phyloP scores from a whole-genome alignment of 441 rosid species.

The Aleurites moluccanus region DNA sequence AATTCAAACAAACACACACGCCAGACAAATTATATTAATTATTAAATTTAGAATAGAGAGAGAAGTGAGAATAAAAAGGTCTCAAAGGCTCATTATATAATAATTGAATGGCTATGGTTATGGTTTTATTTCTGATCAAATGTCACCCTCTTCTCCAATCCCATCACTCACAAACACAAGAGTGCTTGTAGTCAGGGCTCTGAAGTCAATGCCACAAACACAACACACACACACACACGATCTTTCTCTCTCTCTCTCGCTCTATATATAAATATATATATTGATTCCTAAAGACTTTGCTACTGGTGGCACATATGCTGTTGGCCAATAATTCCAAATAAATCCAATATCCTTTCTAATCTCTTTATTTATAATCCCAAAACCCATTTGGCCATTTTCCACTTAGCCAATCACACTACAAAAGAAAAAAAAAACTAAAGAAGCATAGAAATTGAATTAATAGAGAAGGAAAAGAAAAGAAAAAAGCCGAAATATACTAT shows the following conservation, averaged over 20 bases:
- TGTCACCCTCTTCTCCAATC: slow-evolving; percentile 38
- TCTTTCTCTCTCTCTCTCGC: no score
- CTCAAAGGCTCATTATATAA: not conserved
- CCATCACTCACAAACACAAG: slow-evolving; percentile 24
- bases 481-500: not conserved
- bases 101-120: not conserved
- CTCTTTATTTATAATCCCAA: slow-evolving; percentile 38
- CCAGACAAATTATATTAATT: no score
- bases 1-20: no score
- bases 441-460: slow-evolving; percentile 1
- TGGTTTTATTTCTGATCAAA: slow-evolving; percentile 18
- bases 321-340: slow-evolving; percentile 35
- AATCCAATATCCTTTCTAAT: slow-evolving; percentile 27
- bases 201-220: slow-evolving; percentile 46
- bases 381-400: slow-evolving; percentile 13
- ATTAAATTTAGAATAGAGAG: no score
- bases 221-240: not conserved
- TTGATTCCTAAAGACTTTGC: slow-evolving; percentile 19
- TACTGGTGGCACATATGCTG: slow-evolving; percentile 29
- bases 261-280: not conserved
- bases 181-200: slow-evolving; percentile 30
- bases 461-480: slow-evolving; percentile 5
- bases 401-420: slow-evolving; percentile 10
- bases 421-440: not conserved
- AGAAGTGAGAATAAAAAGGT: not conserved